Evolutionary conservation across 441 rosid species (phyloP).

Genomic region (Pelargonium cotyledonis): DNA sequence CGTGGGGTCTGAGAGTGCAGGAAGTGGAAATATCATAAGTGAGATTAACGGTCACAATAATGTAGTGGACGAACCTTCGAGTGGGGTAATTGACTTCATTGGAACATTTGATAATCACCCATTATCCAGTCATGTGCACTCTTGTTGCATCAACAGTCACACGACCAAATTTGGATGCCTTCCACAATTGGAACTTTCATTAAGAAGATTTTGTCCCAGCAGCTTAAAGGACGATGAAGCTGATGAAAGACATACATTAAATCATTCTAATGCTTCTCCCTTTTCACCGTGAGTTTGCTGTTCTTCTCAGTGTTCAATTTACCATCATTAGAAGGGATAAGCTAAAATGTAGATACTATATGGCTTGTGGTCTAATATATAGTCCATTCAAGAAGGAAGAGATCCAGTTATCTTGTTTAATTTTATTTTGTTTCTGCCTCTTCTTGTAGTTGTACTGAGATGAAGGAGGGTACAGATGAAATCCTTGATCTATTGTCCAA

Average conservation of each 20-base stretch:
- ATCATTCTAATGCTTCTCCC: slow-evolving; percentile 72
- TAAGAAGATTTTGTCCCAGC: slow-evolving; percentile 42
- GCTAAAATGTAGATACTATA: not conserved
- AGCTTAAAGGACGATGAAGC: slow-evolving; percentile 28
- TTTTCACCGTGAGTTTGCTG: slow-evolving; percentile 53
- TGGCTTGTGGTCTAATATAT: not conserved
- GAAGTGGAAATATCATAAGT: slow-evolving; percentile 18
- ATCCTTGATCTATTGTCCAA: not conserved
- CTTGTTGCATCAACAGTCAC: slow-evolving; percentile 15
- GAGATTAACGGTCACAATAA: slow-evolving; percentile 23
- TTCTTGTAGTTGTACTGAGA: not conserved
- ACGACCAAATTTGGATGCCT: slow-evolving; percentile 33
- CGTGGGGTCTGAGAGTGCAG: not conserved
- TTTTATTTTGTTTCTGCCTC: not conserved
- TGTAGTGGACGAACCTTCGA: slow-evolving; percentile 25
- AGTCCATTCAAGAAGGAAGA: not conserved
- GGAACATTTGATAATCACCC: slow-evolving; percentile 42
- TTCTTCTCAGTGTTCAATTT: slow-evolving; percentile 1
- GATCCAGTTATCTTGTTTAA: not conserved
- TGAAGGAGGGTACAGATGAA: not conserved
- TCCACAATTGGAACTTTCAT: slow-evolving; percentile 62
- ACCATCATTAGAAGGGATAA: not conserved
- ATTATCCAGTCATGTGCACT: slow-evolving; percentile 6
- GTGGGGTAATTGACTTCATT: slow-evolving; percentile 71
- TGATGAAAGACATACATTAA: slow-evolving; percentile 43